phyloP scores from a whole-genome alignment of 148 eudicot genomes.

The Rhododendron griersonianum region DNA sequence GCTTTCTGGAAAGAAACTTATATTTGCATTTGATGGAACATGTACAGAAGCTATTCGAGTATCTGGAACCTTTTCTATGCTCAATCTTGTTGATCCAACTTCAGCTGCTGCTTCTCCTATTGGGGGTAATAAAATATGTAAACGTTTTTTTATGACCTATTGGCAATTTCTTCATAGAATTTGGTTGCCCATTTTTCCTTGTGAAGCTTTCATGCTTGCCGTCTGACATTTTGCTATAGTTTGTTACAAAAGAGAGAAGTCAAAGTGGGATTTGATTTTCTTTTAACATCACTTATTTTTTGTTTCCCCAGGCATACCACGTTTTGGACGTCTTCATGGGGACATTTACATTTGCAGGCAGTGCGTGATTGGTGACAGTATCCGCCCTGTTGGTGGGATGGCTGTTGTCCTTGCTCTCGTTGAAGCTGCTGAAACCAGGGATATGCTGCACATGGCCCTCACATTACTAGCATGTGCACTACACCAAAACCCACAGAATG shows the following conservation, averaged over 20 bases:
- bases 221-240: neutral
- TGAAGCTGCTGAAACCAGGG: conserved; percentile 97
- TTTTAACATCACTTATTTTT: neutral
- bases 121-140: conserved; percentile 44
- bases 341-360: conserved; percentile 82
- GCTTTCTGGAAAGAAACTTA: conserved; percentile 86
- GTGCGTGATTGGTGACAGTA: conserved; percentile 86
- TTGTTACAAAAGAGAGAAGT: neutral
- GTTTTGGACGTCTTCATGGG: conserved; percentile 95
- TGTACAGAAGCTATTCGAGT: conserved; percentile 68
- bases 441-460: conserved; percentile 95
- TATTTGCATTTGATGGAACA: conserved; percentile 99
- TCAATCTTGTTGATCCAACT: conserved; percentile 92
- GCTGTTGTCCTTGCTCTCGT: conserved; percentile 89
- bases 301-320: conserved; percentile 72
- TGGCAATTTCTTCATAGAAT: neutral
- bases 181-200: neutral
- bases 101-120: conserved; percentile 99
- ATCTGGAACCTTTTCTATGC: conserved; percentile 80
- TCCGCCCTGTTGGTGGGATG: conserved; percentile 93
- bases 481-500: conserved; percentile 94
- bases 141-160: neutral
- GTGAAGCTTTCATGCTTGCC: neutral
- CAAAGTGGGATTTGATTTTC: neutral
- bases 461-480: conserved; percentile 87